A percentile compares a stretch with the other conserved stretches of the same genome.
phyloP scores from a whole-genome alignment of 225 moss, liverwort and hornwort species.

The Marchantia paleacea region DNA sequence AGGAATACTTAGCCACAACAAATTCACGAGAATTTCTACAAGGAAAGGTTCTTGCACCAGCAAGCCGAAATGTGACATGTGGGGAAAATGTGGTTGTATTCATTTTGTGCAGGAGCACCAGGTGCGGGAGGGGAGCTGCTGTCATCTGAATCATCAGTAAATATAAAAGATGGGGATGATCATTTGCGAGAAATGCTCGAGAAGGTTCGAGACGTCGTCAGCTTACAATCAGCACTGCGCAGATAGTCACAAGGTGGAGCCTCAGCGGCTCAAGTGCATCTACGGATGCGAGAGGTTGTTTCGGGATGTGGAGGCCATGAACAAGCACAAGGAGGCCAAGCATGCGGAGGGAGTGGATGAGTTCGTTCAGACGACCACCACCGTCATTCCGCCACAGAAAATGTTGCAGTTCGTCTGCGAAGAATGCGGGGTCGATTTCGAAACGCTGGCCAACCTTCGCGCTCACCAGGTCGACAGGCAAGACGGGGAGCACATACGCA shows the following conservation, averaged over 20 bases:
- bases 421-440: neutral
- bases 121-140: no score
- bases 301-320: neutral
- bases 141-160: no score
- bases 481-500: neutral
- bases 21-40: no score
- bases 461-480: neutral
- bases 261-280: neutral
- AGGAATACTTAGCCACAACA: no score
- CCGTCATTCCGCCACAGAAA: neutral
- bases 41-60: no score
- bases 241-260: neutral
- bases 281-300: neutral
- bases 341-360: neutral
- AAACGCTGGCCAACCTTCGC: neutral
- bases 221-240: neutral
- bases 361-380: neutral
- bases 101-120: no score
- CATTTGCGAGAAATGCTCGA: neutral
- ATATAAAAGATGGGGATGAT: no score
- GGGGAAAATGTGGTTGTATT: no score
- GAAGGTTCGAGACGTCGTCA: neutral
- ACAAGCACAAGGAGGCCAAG: neutral
- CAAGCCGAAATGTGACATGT: no score
- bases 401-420: neutral